Evolutionary conservation across 768 basidiomycete genomes (phyloP).

Genomic region (Kwoniella dendrophila): DNA sequence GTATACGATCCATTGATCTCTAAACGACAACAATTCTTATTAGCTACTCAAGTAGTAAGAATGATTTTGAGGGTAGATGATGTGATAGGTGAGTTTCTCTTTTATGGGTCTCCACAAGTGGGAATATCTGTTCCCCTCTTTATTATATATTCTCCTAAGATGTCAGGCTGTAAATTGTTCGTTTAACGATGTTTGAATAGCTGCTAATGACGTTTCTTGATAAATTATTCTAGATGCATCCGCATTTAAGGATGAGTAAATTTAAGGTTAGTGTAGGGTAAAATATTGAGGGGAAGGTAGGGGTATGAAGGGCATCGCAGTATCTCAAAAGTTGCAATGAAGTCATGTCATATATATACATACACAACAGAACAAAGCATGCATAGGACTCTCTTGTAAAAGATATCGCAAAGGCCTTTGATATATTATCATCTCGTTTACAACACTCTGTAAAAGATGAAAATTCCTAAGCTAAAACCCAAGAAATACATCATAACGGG

Average conservation of each 20-base stretch:
- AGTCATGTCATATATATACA: slow-evolving; percentile 2
- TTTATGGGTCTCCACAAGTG: background rate
- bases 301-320: background rate
- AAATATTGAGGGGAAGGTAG: background rate
- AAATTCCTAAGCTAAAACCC: too few relatives aligned
- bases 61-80: slow-evolving; percentile 57
- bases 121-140: background rate
- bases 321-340: background rate
- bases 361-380: background rate
- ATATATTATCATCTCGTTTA: too few relatives aligned
- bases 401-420: too few relatives aligned
- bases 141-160: background rate
- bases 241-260: slow-evolving; percentile 31
- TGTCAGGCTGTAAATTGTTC: background rate
- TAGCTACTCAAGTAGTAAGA: slow-evolving; percentile 68
- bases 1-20: slow-evolving; percentile 97
- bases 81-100: slow-evolving; percentile 47
- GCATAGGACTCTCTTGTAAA: slow-evolving; percentile 1
- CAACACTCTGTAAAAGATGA: too few relatives aligned
- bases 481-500: slow-evolving; percentile 4
- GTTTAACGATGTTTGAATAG: background rate
- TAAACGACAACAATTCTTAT: slow-evolving; percentile 92
- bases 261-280: slow-evolving; percentile 1
- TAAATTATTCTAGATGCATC: slow-evolving; percentile 26
- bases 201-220: slow-evolving; percentile 8